Percentiles rank a stretch among this genome's conserved stretches.
phyloP scores from a whole-genome alignment of 257 asterid genomes.

The Lycium ferocissimum region DNA sequence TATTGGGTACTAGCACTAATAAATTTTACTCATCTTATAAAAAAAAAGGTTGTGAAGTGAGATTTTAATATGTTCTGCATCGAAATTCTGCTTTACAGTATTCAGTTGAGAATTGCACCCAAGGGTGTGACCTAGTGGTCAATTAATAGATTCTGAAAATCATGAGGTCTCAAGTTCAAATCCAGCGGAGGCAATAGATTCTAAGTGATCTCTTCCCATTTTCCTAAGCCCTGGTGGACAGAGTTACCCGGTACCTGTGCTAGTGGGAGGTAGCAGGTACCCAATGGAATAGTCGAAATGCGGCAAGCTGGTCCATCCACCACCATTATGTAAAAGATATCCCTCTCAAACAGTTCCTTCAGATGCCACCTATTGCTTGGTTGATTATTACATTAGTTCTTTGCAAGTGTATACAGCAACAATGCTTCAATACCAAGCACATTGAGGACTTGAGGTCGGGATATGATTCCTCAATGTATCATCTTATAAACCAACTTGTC shows the following conservation, averaged over 20 bases:
- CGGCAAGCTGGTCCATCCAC: neutral
- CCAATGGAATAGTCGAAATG: neutral
- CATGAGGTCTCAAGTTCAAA: neutral
- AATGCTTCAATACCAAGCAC: neutral
- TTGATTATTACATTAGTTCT: constrained; percentile 9
- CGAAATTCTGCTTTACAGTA: neutral
- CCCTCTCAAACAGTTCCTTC: neutral
- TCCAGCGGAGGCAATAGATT: neutral
- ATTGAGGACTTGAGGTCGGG: neutral
- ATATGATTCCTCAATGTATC: neutral
- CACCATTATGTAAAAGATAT: neutral
- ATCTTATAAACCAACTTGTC: neutral
- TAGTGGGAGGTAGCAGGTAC: neutral
- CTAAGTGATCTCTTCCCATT: neutral
- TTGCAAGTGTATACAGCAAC: neutral
- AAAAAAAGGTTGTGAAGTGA: neutral
- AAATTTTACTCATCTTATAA: neutral
- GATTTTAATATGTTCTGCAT: neutral
- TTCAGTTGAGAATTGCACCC: constrained; percentile 1
- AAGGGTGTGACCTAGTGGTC: neutral
- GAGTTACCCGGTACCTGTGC: neutral
- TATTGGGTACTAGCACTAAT: neutral
- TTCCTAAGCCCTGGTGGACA: neutral
- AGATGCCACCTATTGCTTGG: constrained; percentile 7
- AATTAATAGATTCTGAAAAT: neutral